Conservation (phyloP, 2,329 filamentous ascomycete genomes). For the Rhynchosporium secalis region DNA sequence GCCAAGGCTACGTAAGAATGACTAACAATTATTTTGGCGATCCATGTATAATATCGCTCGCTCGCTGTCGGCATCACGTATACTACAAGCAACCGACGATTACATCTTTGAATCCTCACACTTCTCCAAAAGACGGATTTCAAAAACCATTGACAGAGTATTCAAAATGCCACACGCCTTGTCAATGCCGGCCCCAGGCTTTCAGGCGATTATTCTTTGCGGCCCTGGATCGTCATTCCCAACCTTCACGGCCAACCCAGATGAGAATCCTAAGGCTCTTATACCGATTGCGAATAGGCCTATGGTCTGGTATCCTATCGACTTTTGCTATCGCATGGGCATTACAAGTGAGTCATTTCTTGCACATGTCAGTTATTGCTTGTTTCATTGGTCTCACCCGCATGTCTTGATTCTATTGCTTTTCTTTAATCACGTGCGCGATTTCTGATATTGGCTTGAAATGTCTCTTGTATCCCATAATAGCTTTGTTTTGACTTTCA, state of each 20-base stretch:
- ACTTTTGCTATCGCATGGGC: conserved; percentile 81
- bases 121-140: too few species aligned
- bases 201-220: conserved; percentile 81
- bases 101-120: background rate
- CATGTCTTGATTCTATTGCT: conserved; percentile 3
- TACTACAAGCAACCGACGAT: background rate
- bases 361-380: conserved; percentile 3
- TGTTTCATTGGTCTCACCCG: background rate
- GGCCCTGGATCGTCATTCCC: conserved; percentile 80
- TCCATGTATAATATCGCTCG: conserved; percentile 18
- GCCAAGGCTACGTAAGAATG: background rate
- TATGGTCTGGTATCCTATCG: conserved; percentile 88
- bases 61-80: background rate
- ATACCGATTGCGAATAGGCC: conserved; percentile 81
- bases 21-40: conserved; percentile 25
- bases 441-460: background rate
- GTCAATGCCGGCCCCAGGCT: conserved; percentile 70
- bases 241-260: conserved; percentile 78
- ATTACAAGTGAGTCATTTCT: conserved; percentile 61
- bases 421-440: conserved; percentile 5
- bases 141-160: background rate
- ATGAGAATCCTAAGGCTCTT: conserved; percentile 79
- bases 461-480: background rate
- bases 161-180: conserved; percentile 71
- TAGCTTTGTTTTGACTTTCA: conserved; percentile 1